These are phyloP conservation scores for Eremothecium gossypii DNA, from an alignment of 1,139 yeast genomes.

Conservation along the genomic window DNA sequence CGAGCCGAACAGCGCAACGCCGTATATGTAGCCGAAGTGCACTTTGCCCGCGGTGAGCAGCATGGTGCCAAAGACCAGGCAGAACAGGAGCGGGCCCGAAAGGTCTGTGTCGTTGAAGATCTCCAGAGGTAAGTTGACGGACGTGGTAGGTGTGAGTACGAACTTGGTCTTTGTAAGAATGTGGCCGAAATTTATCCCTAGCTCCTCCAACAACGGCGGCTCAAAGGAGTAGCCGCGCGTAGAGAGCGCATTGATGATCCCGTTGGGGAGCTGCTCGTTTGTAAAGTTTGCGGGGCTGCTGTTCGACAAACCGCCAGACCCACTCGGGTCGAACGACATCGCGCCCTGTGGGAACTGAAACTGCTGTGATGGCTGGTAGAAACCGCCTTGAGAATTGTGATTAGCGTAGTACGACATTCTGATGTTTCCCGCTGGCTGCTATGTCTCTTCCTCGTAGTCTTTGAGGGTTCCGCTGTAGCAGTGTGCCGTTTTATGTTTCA, in stretches of 20 bases:
- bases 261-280: conserved; percentile 54
- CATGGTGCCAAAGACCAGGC: conserved; percentile 78
- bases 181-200: conserved; percentile 87
- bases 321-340: conserved; percentile 21
- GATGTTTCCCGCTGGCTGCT: too few relatives aligned
- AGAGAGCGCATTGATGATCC: conserved; percentile 85
- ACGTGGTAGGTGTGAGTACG: conserved; percentile 70
- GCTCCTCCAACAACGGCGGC: conserved; percentile 82
- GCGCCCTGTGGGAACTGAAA: conserved; percentile 30
- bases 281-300: conserved; percentile 24
- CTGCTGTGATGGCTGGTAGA: conserved; percentile 27
- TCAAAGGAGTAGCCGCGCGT: conserved; percentile 92
- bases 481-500: too few relatives aligned
- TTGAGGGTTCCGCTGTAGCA: too few relatives aligned
- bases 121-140: conserved; percentile 39
- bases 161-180: conserved; percentile 79
- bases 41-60: conserved; percentile 80
- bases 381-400: conserved; percentile 9
- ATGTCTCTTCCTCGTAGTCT: too few relatives aligned
- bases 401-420: conserved; percentile 15
- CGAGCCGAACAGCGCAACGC: conserved; percentile 90
- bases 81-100: conserved; percentile 92
- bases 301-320: conserved; percentile 3
- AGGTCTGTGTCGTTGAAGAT: conserved; percentile 85
- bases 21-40: conserved; percentile 94